Base-by-base conservation (phyloP, 495 filamentous ascomycete species). In the Beverwykella pulmonaria region DNA sequence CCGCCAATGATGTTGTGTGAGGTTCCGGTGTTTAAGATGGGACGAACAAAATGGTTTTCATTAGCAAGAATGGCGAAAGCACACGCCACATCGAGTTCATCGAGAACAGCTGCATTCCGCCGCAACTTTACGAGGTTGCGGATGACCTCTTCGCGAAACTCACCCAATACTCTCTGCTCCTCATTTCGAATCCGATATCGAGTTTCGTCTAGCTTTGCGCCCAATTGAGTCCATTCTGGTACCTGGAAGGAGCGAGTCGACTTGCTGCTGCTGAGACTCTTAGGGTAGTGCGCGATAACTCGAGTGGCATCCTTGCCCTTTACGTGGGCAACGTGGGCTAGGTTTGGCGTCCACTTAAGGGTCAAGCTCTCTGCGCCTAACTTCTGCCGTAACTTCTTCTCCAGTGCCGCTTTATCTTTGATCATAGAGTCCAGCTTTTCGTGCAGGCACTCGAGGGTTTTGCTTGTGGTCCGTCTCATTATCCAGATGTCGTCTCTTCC, bases 261-360 rank as follows among this genome's bases (percentile, higher is more conserved):
- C 71, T 92, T 96, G 68, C 88, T 92, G 9, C 91, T 87, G 48
- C 84, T 86, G 36, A 96, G 83, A 55, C 81, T 87, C 54, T 68
- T 71, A 5, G 63, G 62, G 41, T 62, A 62, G 32, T 59, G 53
- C n/a, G 30, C 14, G 17, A 57, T 59, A 9, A 65, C 61, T 79
- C 78, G 0, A 78, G 70, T 26, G 32, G 84, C 80, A 67, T 95
- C 87, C 75, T 88, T 93, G 29, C 91, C 92, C 78, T 90, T 96
- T 65, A 97, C 84, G 69, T 97, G 92, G 75, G 90, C 94, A 63
- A 94, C 88, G 73, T 98, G 90, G 1, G 94, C 92, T 3, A 93
- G 80, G 0, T 86, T 86, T 0, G 94, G 87, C 7, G 88, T 90
- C 90, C 91, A 97, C 61, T 86, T 87, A 10, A 98, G 82, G 1